These are phyloP conservation scores for Vanderwaltozyma verrucispora DNA, from an alignment of 805 yeast species.

Conservation along the genomic window DNA sequence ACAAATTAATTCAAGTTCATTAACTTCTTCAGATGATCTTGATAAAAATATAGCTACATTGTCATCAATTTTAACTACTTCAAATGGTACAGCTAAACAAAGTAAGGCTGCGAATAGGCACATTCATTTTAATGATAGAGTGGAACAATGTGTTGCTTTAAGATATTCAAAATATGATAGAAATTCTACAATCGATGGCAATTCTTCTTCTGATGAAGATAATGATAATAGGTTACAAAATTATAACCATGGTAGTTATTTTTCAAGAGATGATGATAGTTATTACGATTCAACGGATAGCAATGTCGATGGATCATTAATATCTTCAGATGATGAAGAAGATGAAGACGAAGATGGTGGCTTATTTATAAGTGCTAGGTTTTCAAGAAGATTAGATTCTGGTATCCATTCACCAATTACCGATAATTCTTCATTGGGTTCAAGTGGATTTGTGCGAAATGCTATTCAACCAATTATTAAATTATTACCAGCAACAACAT, in stretches of 20 bases:
- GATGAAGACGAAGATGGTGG: constrained; percentile 28
- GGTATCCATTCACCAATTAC: constrained; percentile 18
- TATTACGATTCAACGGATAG: constrained; percentile 4
- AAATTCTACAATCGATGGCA: constrained; percentile 20
- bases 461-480: constrained; percentile 49
- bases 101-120: constrained; percentile 33
- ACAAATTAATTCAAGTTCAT: neutral
- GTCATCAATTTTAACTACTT: constrained; percentile 15
- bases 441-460: constrained; percentile 8
- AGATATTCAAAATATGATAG: constrained; percentile 19
- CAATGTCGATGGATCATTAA: constrained; percentile 3
- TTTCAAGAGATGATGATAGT: constrained; percentile 5
- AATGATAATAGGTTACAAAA: constrained; percentile 5
- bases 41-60: constrained; percentile 1
- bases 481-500: constrained; percentile 73
- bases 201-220: constrained; percentile 27
- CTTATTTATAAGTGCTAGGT: constrained; percentile 25
- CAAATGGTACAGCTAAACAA: constrained; percentile 2
- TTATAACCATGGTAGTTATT: constrained; percentile 5
- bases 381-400: constrained; percentile 21
- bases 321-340: constrained; percentile 15
- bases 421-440: constrained; percentile 19
- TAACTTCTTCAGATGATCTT: neutral
- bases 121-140: constrained; percentile 89
- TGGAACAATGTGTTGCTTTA: constrained; percentile 87